Percentiles rank a stretch among this genome's conserved stretches.
These are phyloP conservation scores for Suhomyces choctaworum DNA, from an alignment of 1,139 yeast species.

Conservation along the genomic window DNA sequence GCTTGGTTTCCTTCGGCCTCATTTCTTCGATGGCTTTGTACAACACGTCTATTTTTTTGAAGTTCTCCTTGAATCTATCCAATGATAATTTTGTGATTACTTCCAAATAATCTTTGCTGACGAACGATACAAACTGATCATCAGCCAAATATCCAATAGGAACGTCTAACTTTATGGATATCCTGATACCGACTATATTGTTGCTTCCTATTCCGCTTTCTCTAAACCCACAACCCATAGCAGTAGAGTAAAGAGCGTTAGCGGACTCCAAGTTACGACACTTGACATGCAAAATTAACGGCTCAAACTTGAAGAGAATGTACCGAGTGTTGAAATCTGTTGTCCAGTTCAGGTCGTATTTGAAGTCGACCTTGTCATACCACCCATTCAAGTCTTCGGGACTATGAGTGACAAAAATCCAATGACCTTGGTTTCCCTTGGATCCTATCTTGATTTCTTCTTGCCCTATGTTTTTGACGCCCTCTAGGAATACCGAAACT, in stretches of 20 bases:
- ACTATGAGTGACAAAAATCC: conserved; percentile 83
- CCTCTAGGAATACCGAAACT: conserved; percentile 78
- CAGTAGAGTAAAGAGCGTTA: conserved; percentile 59
- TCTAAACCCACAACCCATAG: conserved; percentile 84
- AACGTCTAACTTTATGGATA: conserved; percentile 66
- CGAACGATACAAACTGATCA: conserved; percentile 38
- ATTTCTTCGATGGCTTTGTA: conserved; percentile 42
- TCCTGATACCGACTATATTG: conserved; percentile 75
- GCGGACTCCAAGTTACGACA: conserved; percentile 66
- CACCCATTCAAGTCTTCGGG: conserved; percentile 50
- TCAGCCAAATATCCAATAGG: conserved; percentile 63
- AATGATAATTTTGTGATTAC: conserved; percentile 51
- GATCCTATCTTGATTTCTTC: conserved; percentile 59
- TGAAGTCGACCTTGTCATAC: conserved; percentile 41
- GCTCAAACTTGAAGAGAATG: conserved; percentile 76
- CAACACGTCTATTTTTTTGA: conserved; percentile 52
- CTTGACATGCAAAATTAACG: conserved; percentile 79
- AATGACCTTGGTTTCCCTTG: conserved; percentile 81
- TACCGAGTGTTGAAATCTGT: conserved; percentile 40
- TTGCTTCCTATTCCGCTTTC: conserved; percentile 85
- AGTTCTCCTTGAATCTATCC: conserved; percentile 66
- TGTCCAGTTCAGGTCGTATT: conserved; percentile 16
- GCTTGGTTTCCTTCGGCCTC: conserved; percentile 10
- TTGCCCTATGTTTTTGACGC: conserved; percentile 34
- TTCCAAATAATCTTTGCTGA: conserved; percentile 48